Percentiles rank a stretch among this genome's conserved stretches.
Evolutionary conservation across 305 asterid genomes (phyloP).

Genomic region (Lippia alba): DNA sequence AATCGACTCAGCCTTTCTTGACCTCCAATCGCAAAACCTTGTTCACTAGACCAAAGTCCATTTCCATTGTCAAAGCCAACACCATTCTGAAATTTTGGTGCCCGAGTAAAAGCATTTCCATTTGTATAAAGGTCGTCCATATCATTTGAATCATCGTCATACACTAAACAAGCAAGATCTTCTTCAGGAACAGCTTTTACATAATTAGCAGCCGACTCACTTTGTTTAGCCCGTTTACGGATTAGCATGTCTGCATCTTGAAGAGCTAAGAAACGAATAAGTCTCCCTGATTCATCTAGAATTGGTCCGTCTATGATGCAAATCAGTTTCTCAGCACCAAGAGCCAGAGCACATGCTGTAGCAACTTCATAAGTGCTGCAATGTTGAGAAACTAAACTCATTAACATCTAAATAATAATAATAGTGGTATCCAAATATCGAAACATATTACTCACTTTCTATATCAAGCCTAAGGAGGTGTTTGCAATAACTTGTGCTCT

Average conservation of each 20-base stretch:
- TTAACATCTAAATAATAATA: neutral
- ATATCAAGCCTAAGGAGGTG: slow-evolving; percentile 1
- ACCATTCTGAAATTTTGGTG: slow-evolving; percentile 88
- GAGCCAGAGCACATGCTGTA: slow-evolving; percentile 94
- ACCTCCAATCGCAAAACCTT: slow-evolving; percentile 97
- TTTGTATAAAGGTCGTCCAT: slow-evolving; percentile 38
- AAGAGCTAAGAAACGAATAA: slow-evolving; percentile 81
- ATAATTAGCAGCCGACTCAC: slow-evolving; percentile 93
- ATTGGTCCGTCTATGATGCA: slow-evolving; percentile 97
- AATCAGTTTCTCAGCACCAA: slow-evolving; percentile 93
- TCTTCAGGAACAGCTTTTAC: slow-evolving; percentile 85
- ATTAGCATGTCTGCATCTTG: slow-evolving; percentile 89
- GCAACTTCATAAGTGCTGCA: slow-evolving; percentile 98
- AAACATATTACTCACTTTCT: slow-evolving; percentile 19
- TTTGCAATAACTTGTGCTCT: no score
- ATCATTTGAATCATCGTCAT: slow-evolving; percentile 43
- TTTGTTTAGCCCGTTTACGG: slow-evolving; percentile 83
- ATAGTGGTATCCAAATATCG: slow-evolving; percentile 19
- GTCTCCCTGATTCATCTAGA: slow-evolving; percentile 75
- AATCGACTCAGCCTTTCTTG: slow-evolving; percentile 84
- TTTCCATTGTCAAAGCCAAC: slow-evolving; percentile 91
- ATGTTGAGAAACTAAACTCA: slow-evolving; percentile 31
- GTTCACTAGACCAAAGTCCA: slow-evolving; percentile 88
- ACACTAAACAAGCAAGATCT: slow-evolving; percentile 44
- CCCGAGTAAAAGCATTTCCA: slow-evolving; percentile 49